Conservation (phyloP, 2,329 filamentous ascomycete genomes). For the Pestalotiopsis sp. region DNA sequence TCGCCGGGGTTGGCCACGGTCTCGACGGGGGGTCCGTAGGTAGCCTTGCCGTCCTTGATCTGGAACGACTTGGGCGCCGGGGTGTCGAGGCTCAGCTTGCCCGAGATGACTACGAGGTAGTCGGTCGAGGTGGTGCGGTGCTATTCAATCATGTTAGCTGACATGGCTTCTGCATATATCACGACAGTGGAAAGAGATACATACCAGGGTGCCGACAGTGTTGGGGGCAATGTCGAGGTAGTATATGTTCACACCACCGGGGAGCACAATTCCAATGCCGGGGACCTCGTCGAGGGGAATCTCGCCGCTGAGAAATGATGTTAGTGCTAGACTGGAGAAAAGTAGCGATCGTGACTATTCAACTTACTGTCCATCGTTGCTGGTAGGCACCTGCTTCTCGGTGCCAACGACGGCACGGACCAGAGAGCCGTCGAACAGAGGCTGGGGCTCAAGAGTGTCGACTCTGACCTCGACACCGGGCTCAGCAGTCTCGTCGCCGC, state of each 20-base stretch:
- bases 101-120: constrained; percentile 32
- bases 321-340: background rate
- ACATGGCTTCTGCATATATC: background rate
- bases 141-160: constrained; percentile 18
- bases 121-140: constrained; percentile 36
- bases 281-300: constrained; percentile 29
- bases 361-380: constrained; percentile 75
- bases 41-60: constrained; percentile 26
- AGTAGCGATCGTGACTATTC: background rate
- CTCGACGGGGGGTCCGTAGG: constrained; percentile 27
- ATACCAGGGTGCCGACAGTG: constrained; percentile 28
- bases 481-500: constrained; percentile 20
- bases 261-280: constrained; percentile 33
- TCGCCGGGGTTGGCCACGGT: constrained; percentile 31
- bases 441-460: constrained; percentile 23
- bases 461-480: constrained; percentile 30
- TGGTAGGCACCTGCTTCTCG: constrained; percentile 51
- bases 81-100: constrained; percentile 30
- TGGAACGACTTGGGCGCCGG: constrained; percentile 25
- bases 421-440: constrained; percentile 22
- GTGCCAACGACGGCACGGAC: constrained; percentile 26
- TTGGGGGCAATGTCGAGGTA: constrained; percentile 25
- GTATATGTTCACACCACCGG: constrained; percentile 33
- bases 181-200: background rate
- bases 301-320: constrained; percentile 20